phyloP scores from a whole-genome alignment of 1,284 basidiomycete genomes.

The Ganoderma sinense region DNA sequence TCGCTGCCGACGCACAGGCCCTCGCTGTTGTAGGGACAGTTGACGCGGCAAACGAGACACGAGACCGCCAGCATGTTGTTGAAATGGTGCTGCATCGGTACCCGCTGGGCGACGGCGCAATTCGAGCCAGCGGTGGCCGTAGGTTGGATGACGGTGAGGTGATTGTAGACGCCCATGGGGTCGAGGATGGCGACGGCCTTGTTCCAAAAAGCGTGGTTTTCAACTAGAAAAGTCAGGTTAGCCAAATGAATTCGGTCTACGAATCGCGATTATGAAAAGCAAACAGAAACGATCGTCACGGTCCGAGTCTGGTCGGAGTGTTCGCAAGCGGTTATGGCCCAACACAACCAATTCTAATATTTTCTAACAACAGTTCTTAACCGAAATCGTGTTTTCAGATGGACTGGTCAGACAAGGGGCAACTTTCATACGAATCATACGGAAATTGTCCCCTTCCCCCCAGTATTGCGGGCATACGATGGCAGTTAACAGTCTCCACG shows the following conservation, averaged over 20 bases:
- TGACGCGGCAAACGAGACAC: constrained; percentile 77
- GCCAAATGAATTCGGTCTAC: constrained; percentile 12
- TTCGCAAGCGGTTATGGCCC: too few relatives aligned
- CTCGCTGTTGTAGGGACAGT: constrained; percentile 52
- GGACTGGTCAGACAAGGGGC: too few relatives aligned
- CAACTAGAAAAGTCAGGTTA: constrained; percentile 45
- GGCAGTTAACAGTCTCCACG: too few relatives aligned
- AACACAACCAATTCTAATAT: too few relatives aligned
- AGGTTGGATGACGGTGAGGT: constrained; percentile 41
- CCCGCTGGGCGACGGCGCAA: constrained; percentile 37
- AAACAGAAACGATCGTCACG: too few relatives aligned
- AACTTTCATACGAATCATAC: too few relatives aligned
- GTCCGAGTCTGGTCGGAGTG: too few relatives aligned
- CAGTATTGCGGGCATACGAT: too few relatives aligned
- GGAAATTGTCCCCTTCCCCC: too few relatives aligned
- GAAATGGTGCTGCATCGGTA: constrained; percentile 52
- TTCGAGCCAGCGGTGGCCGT: constrained; percentile 39
- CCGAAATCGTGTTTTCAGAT: too few relatives aligned
- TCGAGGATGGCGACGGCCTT: constrained; percentile 61
- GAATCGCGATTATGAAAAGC: not conserved
- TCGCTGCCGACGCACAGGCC: constrained; percentile 56
- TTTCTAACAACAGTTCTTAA: too few relatives aligned
- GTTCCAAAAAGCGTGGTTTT: constrained; percentile 67
- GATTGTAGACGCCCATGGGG: constrained; percentile 51
- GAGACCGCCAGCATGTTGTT: constrained; percentile 49